Evolutionary conservation across 23 red algal species (phyloP), one percentile per base, ranked within the genome.

Genomic region (Gracilaria gracilis): DNA sequence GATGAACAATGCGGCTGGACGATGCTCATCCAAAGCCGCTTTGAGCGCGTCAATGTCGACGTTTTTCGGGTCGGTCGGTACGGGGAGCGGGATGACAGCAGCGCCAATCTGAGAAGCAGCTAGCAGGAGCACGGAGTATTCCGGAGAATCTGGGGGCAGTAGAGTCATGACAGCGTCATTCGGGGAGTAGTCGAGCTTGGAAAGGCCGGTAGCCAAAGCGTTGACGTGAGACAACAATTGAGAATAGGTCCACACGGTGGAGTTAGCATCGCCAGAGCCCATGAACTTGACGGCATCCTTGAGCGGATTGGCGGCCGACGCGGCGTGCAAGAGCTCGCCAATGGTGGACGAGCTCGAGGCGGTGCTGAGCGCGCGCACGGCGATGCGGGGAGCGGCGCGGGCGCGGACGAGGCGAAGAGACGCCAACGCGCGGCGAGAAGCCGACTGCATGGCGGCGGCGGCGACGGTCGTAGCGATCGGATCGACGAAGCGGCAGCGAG

Each of bases 221-320:
- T 16, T 53, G 27, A 77, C 79, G 31, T 92, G 89, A 28, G 62
- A 57, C 1, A 53, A 9, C 25, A 92, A 78, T 40, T 92, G 71
- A 40, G 61, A 66, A 64, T 73, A 84, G 42, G 89, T 82, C 59
- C 76, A 92, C 13, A 82, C 55, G 37, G 67, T 51, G 23, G 89
- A 9, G 23, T 84, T 73, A 9, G 58, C 80, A 44, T 62, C 57
- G 58, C 31, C 78, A 49, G 15, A 74, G 25, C 70, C 62, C 47
- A 82, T 65, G 66, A 88, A 88, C 70, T 88, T 88, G 48, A 88
- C 54, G 46, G 84, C 84, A 69, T 88, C 84, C 84, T 88, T 88
- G 42, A 75, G 66, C 21, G 84, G 84, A 20, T 57, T 88, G 47
- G 46, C 70, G 67, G 67, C 44, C 20, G 67, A 61, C 15, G 70